Base-by-base conservation (phyloP, 345 rosid species). In the Sisymbrium altissimum region DNA sequence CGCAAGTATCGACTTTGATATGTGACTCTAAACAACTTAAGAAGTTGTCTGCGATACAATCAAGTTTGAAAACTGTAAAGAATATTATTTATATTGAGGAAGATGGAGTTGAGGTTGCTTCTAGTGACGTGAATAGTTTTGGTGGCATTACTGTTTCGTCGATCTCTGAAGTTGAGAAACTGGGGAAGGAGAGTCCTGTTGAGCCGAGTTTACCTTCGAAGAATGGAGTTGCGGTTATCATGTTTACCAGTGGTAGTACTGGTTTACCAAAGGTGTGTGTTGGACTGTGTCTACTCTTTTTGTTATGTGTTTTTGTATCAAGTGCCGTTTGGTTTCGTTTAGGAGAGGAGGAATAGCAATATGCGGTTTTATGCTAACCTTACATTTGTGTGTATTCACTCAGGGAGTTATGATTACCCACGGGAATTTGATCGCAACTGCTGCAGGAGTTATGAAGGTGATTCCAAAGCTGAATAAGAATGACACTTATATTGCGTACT, bases 351-450 rank as follows among this genome's bases (percentile, higher is more conserved):
- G 25, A 23, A 23, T 23, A 23, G 25, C 25, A 23, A 23, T 1
- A 23, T 23, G 25, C 25, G 3, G 25, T 1, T 23, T 23, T 23
- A 23, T 23, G 25, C 66, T 77, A 66, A 83, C 74, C 40, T 71
- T 76, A 23, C 56, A 50, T 65, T 18, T 73, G 11, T 80, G 72
- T 45, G 6, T 45, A 48, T 79, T 39, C 30, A 43, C 58, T 68
- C 77, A 93, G 97, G 98, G 98, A 50, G 98, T 91, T 65, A 93
- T 93, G 96, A 93, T 93, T 12, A 81, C 92, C 70, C 98, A 93
- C 18, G 89, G 92, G 33, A 93, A 89, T 74, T 78, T 93, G 27
- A 84, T 93, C 49, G 93, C 96, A 74, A 85, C 91, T 66, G 84
- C 86, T 70, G 92, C 98, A 45, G 98, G 86, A 45, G 97, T 89